Conservation (phyloP, 1,139 yeast species). For the Spencermartinsiella ligniputridi region DNA sequence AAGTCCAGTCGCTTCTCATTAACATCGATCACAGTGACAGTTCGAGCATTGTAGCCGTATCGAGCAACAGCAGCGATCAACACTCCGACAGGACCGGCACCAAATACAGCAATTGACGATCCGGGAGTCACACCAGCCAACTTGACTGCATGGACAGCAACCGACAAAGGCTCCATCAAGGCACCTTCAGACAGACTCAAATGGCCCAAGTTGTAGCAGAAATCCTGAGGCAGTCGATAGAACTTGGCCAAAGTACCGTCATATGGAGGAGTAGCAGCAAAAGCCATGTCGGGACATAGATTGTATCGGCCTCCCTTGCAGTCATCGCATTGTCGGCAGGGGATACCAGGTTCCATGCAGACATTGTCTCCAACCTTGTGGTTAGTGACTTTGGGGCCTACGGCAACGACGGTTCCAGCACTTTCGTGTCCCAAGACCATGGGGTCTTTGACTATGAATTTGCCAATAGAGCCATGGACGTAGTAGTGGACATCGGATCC, state of each 20-base stretch:
- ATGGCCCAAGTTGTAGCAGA: slow-evolving; percentile 66
- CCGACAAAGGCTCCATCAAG: slow-evolving; percentile 80
- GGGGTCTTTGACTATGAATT: slow-evolving; percentile 24
- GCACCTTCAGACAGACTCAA: slow-evolving; percentile 85
- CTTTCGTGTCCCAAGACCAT: slow-evolving; percentile 63
- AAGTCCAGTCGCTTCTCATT: slow-evolving; percentile 18
- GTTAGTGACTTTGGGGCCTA: slow-evolving; percentile 55
- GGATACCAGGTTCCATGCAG: slow-evolving; percentile 82
- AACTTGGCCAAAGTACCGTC: slow-evolving; percentile 70
- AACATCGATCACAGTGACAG: slow-evolving; percentile 56
- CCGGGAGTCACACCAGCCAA: slow-evolving; percentile 63
- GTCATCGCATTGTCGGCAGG: slow-evolving; percentile 67
- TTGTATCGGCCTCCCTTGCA: slow-evolving; percentile 71
- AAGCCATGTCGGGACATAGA: slow-evolving; percentile 75
- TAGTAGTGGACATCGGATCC: slow-evolving; percentile 87
- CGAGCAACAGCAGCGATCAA: slow-evolving; percentile 71
- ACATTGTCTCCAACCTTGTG: slow-evolving; percentile 36
- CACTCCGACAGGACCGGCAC: slow-evolving; percentile 76
- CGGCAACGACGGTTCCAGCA: slow-evolving; percentile 62
- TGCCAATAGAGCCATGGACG: slow-evolving; percentile 48
- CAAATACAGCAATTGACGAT: slow-evolving; percentile 70
- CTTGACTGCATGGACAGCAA: slow-evolving; percentile 79
- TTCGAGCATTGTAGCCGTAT: slow-evolving; percentile 67
- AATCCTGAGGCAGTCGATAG: slow-evolving; percentile 77
- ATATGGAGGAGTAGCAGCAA: slow-evolving; percentile 83